A percentile compares a stretch with the other conserved stretches of the same genome.
Conservation (phyloP, 108 stramenopile genomes). For the Nitzschia sp. region DNA sequence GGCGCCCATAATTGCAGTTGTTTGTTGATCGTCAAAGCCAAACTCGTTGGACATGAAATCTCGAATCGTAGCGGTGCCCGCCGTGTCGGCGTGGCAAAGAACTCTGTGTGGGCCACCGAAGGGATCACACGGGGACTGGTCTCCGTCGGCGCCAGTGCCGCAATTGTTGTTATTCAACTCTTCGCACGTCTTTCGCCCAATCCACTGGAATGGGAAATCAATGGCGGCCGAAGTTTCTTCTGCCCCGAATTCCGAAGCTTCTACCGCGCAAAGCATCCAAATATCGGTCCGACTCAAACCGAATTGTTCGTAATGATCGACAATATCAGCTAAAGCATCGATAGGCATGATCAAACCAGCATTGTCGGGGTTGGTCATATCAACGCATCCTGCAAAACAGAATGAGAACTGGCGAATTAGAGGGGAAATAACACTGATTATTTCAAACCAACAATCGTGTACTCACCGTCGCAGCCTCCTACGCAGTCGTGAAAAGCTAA, state of each 20-base stretch:
- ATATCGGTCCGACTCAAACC: slow-evolving; percentile 53
- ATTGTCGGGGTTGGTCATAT: slow-evolving; percentile 47
- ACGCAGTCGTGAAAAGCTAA: slow-evolving; percentile 66
- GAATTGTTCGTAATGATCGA: slow-evolving; percentile 23
- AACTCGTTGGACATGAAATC: slow-evolving; percentile 49
- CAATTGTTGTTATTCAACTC: slow-evolving; percentile 23
- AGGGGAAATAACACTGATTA: too few relatives aligned
- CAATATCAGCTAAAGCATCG: slow-evolving; percentile 39
- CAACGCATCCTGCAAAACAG: slow-evolving; percentile 42
- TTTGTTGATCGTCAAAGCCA: slow-evolving; percentile 42
- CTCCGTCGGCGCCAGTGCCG: slow-evolving; percentile 20
- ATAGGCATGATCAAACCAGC: slow-evolving; percentile 46
- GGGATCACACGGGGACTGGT: slow-evolving; percentile 6
- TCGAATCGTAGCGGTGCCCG: slow-evolving; percentile 19
- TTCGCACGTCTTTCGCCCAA: slow-evolving; percentile 33
- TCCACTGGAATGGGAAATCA: slow-evolving; percentile 34
- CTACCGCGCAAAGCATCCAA: slow-evolving; percentile 53
- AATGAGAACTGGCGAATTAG: background rate
- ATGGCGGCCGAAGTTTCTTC: slow-evolving; percentile 18
- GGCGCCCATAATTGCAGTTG: slow-evolving; percentile 63
- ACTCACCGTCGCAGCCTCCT: slow-evolving; percentile 42
- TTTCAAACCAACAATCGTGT: background rate
- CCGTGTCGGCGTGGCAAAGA: slow-evolving; percentile 32
- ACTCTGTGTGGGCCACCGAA: slow-evolving; percentile 25
- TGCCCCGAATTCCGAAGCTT: slow-evolving; percentile 49